These are phyloP conservation scores for Coemansia sp. DNA, from an alignment of 192 early-diverging fungal genomes.

Conservation along the genomic window DNA sequence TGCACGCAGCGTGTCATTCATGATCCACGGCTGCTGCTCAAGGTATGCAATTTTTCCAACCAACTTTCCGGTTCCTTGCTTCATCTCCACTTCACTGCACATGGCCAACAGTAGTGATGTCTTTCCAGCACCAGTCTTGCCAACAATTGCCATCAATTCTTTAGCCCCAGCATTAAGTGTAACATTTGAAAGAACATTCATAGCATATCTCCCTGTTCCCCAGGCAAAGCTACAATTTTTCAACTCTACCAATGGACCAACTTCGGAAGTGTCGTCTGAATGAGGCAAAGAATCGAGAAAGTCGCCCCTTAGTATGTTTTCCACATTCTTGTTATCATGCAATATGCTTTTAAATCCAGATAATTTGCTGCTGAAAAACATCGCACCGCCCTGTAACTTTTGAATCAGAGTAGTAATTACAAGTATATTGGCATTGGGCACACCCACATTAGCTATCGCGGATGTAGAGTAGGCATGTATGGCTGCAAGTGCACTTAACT, in stretches of 20 bases:
- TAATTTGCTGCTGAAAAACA: no score
- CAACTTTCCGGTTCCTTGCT: conserved; percentile 29
- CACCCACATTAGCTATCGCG: no score
- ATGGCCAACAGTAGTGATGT: conserved; percentile 63
- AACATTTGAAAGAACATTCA: conserved; percentile 14
- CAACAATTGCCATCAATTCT: conserved; percentile 60
- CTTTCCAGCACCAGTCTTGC: conserved; percentile 67
- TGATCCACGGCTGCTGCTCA: conserved; percentile 41
- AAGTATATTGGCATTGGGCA: no score
- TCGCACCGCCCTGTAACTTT: no score
- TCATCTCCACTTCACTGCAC: conserved; percentile 57
- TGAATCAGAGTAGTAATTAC: no score
- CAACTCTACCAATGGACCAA: conserved; percentile 11
- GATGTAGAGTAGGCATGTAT: no score
- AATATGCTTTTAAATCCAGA: conserved; percentile 4
- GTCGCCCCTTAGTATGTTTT: conserved; percentile 4
- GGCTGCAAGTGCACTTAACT: no score
- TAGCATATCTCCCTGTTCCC: background rate
- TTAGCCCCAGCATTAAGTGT: conserved; percentile 26
- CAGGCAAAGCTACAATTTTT: conserved; percentile 21
- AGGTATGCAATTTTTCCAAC: conserved; percentile 30
- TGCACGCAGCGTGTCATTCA: conserved; percentile 63
- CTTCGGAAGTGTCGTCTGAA: no score
- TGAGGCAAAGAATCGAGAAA: no score
- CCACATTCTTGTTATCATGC: conserved; percentile 10